phyloP scores from a whole-genome alignment of 2,329 filamentous ascomycete genomes.

The Xylaria sp. region DNA sequence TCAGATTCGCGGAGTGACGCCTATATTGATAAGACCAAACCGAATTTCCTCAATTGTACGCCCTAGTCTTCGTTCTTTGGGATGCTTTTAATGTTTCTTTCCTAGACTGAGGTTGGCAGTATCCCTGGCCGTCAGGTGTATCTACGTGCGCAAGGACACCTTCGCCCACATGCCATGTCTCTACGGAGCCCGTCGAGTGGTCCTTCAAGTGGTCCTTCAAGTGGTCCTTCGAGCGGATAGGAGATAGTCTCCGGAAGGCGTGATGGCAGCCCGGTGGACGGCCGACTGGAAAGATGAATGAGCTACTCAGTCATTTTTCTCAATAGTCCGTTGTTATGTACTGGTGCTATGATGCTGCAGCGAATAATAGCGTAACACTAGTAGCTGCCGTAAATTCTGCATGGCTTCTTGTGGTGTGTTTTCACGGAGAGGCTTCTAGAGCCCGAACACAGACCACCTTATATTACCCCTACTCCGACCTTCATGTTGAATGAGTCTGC shows the following conservation, averaged over 20 bases:
- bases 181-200: conserved; percentile 50
- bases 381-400: conserved; percentile 48
- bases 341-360: conserved; percentile 54
- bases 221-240: conserved; percentile 61
- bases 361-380: no score
- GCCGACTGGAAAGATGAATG: conserved; percentile 56
- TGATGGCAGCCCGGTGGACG: conserved; percentile 61
- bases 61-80: background rate
- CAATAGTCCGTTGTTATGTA: conserved; percentile 55
- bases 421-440: conserved; percentile 45
- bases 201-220: no score
- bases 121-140: conserved; percentile 42
- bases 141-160: conserved; percentile 42
- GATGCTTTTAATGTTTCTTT: background rate
- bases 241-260: conserved; percentile 56
- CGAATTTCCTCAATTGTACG: background rate
- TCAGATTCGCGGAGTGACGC: background rate
- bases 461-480: conserved; percentile 36
- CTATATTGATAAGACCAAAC: background rate
- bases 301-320: conserved; percentile 58
- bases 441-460: conserved; percentile 38
- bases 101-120: no score
- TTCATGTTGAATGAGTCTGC: conserved; percentile 40
- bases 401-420: conserved; percentile 40
- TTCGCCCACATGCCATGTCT: conserved; percentile 50